Base-by-base conservation (phyloP, 1,284 basidiomycete species). In the Stereum hirsutum region DNA sequence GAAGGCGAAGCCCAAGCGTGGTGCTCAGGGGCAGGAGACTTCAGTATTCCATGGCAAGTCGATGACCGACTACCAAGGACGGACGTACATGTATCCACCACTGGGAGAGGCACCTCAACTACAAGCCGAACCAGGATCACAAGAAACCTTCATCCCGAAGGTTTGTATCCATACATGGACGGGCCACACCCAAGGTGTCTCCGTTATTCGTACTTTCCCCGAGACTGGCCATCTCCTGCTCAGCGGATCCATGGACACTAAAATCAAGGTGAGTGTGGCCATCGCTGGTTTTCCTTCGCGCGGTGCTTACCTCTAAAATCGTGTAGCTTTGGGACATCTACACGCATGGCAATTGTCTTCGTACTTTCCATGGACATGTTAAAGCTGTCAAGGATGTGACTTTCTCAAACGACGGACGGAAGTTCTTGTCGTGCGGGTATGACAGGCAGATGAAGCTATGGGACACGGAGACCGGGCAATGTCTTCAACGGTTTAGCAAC, bases 401-500 rank as follows among this genome's bases (percentile, higher is more conserved):
- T 1, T 99, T 99, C 64, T 91, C 91, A 46, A 95, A 95, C 59
- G 87, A 92, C 51, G 96, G 96, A 1, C 74, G 75, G 25, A 75
- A 74, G 51, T 99, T 99, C 69, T 62, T 99, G 39, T 96, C 91
- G 6, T 92, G 94, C 47, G 86, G 81, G 26, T 99, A 96, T 57
- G 96, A 99, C 63, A 81, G 92, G 42, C 87, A 92, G 58, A 91
- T 99, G 78, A 99, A 99, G 65, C 72, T 98, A 6, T 99, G 96
- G 96, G 94, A 99, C 57, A 98, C 96, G 15, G 96, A 99, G 66
- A 98, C 96, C 0, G 95, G 90, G 1, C 87, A 94, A 65, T 98
- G 95, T 65, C 67, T 97, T 47, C 88, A 94, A 60, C 88, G 93
- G 5, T 98, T 98, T 65, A 85, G 86, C 49, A 97, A 96, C 57